These are phyloP conservation scores for Geotrichum reessii DNA, from an alignment of 1,139 yeast species.

Conservation along the genomic window DNA sequence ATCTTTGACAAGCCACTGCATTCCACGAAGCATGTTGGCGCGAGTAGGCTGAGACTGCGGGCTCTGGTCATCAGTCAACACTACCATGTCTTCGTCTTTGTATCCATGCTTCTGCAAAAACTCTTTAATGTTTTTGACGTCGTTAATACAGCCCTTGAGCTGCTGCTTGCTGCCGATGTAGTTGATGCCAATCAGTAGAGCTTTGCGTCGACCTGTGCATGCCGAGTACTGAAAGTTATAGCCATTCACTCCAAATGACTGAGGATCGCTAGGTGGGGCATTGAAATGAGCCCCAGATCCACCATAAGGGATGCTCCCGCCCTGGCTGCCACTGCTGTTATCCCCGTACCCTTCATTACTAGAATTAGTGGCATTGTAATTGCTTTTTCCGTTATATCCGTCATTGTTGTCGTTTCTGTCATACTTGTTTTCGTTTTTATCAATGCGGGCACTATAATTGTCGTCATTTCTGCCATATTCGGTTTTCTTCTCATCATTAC, in stretches of 20 bases:
- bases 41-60: slow-evolving; percentile 65
- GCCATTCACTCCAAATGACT: slow-evolving; percentile 36
- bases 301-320: slow-evolving; percentile 37
- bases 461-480: background rate
- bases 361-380: background rate
- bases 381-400: no score
- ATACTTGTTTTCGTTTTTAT: background rate
- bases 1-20: slow-evolving; percentile 82
- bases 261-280: slow-evolving; percentile 36
- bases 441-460: background rate
- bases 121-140: slow-evolving; percentile 37
- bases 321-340: slow-evolving; percentile 32
- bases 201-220: slow-evolving; percentile 73
- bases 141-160: slow-evolving; percentile 78
- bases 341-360: slow-evolving; percentile 15
- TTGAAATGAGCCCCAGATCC: background rate
- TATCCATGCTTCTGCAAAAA: slow-evolving; percentile 48
- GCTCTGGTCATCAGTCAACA: slow-evolving; percentile 68
- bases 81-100: slow-evolving; percentile 70
- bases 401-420: no score
- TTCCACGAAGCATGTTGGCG: slow-evolving; percentile 74
- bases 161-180: slow-evolving; percentile 69
- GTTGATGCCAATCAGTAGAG: slow-evolving; percentile 79
- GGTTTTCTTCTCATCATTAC: background rate
- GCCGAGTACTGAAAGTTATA: slow-evolving; percentile 59